Evolutionary conservation across 768 basidiomycete genomes (phyloP).

Genomic region (Suillus americanus): DNA sequence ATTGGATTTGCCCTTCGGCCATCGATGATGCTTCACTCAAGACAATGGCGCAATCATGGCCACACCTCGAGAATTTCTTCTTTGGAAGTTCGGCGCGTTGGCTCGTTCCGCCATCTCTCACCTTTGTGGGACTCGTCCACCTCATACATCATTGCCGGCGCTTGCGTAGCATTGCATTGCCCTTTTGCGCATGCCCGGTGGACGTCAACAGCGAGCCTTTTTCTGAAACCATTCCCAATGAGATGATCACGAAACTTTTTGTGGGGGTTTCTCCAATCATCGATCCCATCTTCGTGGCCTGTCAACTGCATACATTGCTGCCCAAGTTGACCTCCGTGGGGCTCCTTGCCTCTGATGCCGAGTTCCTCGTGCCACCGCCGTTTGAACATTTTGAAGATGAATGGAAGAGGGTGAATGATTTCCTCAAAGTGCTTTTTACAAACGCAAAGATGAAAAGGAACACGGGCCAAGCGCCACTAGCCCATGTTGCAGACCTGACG

Average conservation of each 20-base stretch:
- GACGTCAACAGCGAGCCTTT: not conserved
- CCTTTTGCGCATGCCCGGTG: not conserved
- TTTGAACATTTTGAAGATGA: not conserved
- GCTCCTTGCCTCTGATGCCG: not conserved
- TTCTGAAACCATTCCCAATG: not conserved
- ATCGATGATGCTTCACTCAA: not conserved
- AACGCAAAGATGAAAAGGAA: not conserved
- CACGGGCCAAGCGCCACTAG: not conserved
- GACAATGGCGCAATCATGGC: not conserved
- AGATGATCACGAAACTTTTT: not conserved
- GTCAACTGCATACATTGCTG: not conserved
- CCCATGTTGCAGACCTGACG: not conserved
- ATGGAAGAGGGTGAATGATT: not conserved
- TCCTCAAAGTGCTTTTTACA: not conserved
- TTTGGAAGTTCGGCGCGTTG: not conserved
- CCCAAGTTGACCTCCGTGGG: not conserved
- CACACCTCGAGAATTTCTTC: not conserved
- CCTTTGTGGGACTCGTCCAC: not conserved
- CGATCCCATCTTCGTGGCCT: not conserved
- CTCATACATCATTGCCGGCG: not conserved
- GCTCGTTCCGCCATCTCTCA: not conserved
- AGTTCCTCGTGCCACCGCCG: not conserved
- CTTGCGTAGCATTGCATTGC: not conserved
- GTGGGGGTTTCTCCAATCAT: not conserved
- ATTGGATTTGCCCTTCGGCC: not conserved